phyloP scores from a whole-genome alignment of 164 flowering plant species.

The Tinospora cordifolia region DNA sequence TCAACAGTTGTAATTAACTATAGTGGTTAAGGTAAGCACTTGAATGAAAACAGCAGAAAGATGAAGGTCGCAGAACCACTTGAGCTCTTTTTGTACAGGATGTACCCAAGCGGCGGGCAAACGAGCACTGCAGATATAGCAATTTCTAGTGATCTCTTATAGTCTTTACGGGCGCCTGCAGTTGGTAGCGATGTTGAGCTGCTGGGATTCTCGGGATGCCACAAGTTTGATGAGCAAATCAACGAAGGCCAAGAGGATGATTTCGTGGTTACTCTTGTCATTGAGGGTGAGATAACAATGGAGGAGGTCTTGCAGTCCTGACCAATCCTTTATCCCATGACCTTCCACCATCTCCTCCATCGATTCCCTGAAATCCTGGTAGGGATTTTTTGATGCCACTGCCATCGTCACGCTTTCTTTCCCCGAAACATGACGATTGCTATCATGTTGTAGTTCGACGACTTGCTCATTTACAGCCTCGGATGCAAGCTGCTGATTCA shows the following conservation, averaged over 20 bases:
- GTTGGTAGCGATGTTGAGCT: no score
- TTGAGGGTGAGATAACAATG: slow-evolving; percentile 24
- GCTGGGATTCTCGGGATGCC: slow-evolving; percentile 4
- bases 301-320: slow-evolving; percentile 19
- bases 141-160: no score
- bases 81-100: no score
- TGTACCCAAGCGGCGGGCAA: no score
- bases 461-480: no score
- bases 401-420: slow-evolving; percentile 13
- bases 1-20: no score
- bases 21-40: no score
- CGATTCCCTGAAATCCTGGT: slow-evolving; percentile 22
- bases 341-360: slow-evolving; percentile 28
- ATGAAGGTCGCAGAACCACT: no score
- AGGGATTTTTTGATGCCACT: slow-evolving; percentile 20
- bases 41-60: no score
- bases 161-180: no score
- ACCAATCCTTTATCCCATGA: slow-evolving; percentile 20
- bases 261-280: slow-evolving; percentile 15
- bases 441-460: no score
- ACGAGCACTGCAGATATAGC: no score
- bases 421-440: not conserved
- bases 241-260: slow-evolving; percentile 20
- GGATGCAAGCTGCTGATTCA: not conserved
- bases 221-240: slow-evolving; percentile 19